Conservation (phyloP, 2,329 filamentous ascomycete genomes). For the Colletotrichum gigasporum region DNA sequence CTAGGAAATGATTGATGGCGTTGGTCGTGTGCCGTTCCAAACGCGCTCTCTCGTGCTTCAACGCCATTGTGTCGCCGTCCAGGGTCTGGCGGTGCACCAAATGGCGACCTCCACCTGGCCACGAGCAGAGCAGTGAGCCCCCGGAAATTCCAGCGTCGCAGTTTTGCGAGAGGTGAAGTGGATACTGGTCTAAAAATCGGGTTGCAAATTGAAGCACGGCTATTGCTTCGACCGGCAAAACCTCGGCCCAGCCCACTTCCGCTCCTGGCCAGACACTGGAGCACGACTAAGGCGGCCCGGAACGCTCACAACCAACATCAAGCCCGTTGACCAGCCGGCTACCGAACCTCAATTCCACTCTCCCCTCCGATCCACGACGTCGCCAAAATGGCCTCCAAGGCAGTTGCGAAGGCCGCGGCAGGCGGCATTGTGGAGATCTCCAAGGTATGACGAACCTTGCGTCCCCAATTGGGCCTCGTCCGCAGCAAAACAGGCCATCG, state of each 20-base stretch:
- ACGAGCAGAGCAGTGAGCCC: background rate
- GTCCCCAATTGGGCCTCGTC: constrained; percentile 7
- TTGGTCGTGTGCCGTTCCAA: constrained; percentile 12
- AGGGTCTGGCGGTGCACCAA: background rate
- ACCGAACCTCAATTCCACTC: constrained; percentile 9
- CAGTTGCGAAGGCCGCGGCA: constrained; percentile 60
- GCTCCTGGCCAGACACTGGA: constrained; percentile 25
- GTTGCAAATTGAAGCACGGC: constrained; percentile 32
- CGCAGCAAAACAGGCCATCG: background rate
- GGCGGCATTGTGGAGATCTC: constrained; percentile 64
- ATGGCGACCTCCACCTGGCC: background rate
- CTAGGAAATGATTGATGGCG: constrained; percentile 24
- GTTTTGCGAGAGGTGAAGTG: constrained; percentile 17
- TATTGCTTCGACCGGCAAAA: constrained; percentile 30
- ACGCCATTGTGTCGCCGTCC: background rate
- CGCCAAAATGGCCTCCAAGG: constrained; percentile 69
- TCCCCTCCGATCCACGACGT: constrained; percentile 28
- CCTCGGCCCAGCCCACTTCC: constrained; percentile 11
- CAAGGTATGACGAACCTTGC: constrained; percentile 57
- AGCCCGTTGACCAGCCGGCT: constrained; percentile 18
- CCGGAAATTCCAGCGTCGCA: constrained; percentile 5
- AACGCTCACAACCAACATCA: constrained; percentile 29
- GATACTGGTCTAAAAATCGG: constrained; percentile 2
- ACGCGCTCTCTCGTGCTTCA: background rate
- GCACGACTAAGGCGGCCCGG: constrained; percentile 17